Conservation (phyloP, 2,329 filamentous ascomycete genomes). For the Beauveria rudraprayagi region DNA sequence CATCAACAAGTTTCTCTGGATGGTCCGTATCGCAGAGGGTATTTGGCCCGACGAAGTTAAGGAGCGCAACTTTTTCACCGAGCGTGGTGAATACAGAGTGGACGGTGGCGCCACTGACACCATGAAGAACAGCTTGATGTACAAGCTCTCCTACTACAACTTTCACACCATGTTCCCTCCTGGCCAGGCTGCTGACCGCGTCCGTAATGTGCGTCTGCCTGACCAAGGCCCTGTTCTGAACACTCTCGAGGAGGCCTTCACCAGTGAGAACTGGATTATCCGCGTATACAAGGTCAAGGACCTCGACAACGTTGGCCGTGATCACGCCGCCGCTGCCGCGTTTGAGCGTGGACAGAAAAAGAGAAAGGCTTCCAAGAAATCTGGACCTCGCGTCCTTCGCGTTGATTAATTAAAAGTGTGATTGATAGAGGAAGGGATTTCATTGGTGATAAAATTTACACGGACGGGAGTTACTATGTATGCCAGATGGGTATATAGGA, state of each 20-base stretch:
- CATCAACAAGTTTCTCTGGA: slow-evolving; percentile 99
- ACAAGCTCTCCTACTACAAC: slow-evolving; percentile 99
- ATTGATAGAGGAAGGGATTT: slow-evolving; percentile 2
- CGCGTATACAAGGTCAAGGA: slow-evolving; percentile 99
- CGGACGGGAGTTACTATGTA: slow-evolving; percentile 25
- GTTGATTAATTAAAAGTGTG: slow-evolving; percentile 49
- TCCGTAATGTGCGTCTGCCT: slow-evolving; percentile 75
- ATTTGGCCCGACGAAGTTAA: slow-evolving; percentile 99
- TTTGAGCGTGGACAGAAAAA: slow-evolving; percentile 80
- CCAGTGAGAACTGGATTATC: slow-evolving; percentile 99
- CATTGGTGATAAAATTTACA: slow-evolving; percentile 6
- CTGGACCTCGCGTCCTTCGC: slow-evolving; percentile 61
- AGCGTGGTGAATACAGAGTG: slow-evolving; percentile 88
- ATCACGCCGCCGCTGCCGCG: slow-evolving; percentile 61
- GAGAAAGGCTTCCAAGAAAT: slow-evolving; percentile 65
- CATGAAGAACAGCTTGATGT: slow-evolving; percentile 99
- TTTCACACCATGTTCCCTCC: slow-evolving; percentile 85
- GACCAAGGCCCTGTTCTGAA: slow-evolving; percentile 76
- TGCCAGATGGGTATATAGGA: slow-evolving; percentile 20
- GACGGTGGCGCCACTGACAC: slow-evolving; percentile 89
- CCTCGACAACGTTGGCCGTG: slow-evolving; percentile 88
- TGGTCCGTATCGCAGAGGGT: slow-evolving; percentile 97
- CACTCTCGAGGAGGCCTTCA: slow-evolving; percentile 93
- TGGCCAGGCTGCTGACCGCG: slow-evolving; percentile 83
- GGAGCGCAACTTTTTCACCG: slow-evolving; percentile 92